Evolutionary conservation across 805 yeast species (phyloP).

Genomic region (Kazachstania psychrophila): DNA sequence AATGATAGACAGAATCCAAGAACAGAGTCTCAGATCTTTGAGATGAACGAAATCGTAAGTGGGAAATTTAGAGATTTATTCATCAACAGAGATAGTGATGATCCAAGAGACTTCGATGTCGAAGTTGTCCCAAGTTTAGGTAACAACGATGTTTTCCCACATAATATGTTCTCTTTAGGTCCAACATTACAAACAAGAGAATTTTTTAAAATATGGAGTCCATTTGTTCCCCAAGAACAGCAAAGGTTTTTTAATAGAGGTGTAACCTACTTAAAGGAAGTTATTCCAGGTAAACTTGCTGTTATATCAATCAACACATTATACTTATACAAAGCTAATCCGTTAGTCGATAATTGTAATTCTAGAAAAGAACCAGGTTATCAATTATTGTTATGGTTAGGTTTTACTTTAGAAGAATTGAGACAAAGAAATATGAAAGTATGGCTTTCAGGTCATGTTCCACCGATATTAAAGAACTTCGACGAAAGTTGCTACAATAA

Average conservation of each 20-base stretch:
- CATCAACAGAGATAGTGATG: conserved; percentile 35
- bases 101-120: conserved; percentile 39
- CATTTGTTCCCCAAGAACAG: conserved; percentile 68
- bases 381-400: conserved; percentile 67
- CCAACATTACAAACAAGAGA: conserved; percentile 84
- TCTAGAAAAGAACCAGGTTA: conserved; percentile 69
- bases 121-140: conserved; percentile 66
- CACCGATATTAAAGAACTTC: conserved; percentile 71
- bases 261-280: conserved; percentile 65
- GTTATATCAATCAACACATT: conserved; percentile 71
- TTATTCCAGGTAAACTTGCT: conserved; percentile 72
- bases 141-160: conserved; percentile 85
- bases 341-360: conserved; percentile 76
- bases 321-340: conserved; percentile 66
- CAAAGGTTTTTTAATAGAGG: conserved; percentile 65
- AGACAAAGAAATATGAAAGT: conserved; percentile 69
- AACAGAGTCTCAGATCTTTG: conserved; percentile 61
- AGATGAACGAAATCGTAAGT: conserved; percentile 53
- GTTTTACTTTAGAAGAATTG: conserved; percentile 61
- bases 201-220: conserved; percentile 61
- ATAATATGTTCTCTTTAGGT: conserved; percentile 75
- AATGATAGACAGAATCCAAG: conserved; percentile 69
- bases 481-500: conserved; percentile 67
- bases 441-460: conserved; percentile 85
- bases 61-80: conserved; percentile 44